Percentiles rank a stretch among this genome's conserved stretches.
Conservation (phyloP, 2,329 filamentous ascomycete species). For the Trichoderma koningii region DNA sequence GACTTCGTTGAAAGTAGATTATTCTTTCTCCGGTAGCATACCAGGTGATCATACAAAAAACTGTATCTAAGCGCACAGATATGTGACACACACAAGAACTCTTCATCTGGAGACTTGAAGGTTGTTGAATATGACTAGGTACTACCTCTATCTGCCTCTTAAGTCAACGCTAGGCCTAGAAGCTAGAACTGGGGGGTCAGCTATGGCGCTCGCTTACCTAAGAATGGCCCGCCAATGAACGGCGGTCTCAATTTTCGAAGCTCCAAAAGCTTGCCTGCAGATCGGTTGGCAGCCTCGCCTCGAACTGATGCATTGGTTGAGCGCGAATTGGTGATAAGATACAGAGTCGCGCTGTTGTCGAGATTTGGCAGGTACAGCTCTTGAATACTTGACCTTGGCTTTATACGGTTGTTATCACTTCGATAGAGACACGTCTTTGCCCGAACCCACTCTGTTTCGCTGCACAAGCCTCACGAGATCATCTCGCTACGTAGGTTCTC, state of each 20-base stretch:
- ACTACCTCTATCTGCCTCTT: neutral
- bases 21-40: too few species aligned
- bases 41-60: too few species aligned
- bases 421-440: neutral
- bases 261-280: conserved; percentile 5
- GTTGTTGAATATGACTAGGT: neutral
- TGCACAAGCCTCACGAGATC: neutral
- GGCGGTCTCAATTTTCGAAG: conserved; percentile 13
- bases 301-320: neutral
- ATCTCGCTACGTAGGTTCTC: neutral
- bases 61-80: neutral
- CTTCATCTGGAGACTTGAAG: neutral
- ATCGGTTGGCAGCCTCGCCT: neutral
- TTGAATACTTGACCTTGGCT: neutral
- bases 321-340: neutral
- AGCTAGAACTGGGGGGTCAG: neutral
- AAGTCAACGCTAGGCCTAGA: neutral
- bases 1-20: too few species aligned
- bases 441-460: too few species aligned
- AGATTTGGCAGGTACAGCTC: neutral
- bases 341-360: neutral
- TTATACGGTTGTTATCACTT: neutral
- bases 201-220: neutral
- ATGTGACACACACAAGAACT: too few species aligned
- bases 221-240: conserved; percentile 11